Conservation (phyloP, 225 moss, liverwort and hornwort species). For the Antitrichia curtipendula region DNA sequence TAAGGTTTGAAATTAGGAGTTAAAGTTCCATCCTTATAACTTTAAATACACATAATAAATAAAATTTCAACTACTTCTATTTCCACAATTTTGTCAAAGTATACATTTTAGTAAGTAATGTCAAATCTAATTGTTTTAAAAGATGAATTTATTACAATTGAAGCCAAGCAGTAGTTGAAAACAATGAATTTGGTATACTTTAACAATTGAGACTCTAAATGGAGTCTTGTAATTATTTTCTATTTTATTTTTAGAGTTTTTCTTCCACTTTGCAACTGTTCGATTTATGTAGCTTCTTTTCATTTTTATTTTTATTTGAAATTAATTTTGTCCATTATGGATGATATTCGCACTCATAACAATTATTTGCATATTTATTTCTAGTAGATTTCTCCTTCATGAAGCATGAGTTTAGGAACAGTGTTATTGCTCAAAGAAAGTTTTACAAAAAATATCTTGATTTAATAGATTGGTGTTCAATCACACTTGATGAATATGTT, state of each 20-base stretch:
- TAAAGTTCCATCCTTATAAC: not conserved
- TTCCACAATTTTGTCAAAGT: not conserved
- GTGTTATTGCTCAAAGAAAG: not conserved
- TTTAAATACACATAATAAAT: too few relatives aligned
- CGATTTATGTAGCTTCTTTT: too few relatives aligned
- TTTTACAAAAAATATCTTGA: not conserved
- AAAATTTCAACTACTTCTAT: not conserved
- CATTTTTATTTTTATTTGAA: not conserved
- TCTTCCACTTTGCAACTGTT: too few relatives aligned
- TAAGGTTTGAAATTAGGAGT: not conserved
- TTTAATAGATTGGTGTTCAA: not conserved
- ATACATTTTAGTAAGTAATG: not conserved
- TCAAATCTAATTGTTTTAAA: not conserved
- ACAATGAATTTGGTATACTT: too few relatives aligned
- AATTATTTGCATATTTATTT: not conserved
- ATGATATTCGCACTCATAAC: not conserved
- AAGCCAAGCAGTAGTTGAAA: too few relatives aligned
- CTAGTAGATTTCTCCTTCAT: not conserved
- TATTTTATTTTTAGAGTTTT: too few relatives aligned
- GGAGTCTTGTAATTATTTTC: too few relatives aligned
- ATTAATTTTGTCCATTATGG: not conserved
- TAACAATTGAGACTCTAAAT: too few relatives aligned
- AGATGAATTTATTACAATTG: not conserved
- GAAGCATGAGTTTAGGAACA: rapidly evolving
- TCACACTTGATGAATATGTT: not conserved